Evolutionary conservation across 2,329 filamentous ascomycete genomes (phyloP), one percentile per base, ranked within the genome.

Genomic region (Fusarium redolens): DNA sequence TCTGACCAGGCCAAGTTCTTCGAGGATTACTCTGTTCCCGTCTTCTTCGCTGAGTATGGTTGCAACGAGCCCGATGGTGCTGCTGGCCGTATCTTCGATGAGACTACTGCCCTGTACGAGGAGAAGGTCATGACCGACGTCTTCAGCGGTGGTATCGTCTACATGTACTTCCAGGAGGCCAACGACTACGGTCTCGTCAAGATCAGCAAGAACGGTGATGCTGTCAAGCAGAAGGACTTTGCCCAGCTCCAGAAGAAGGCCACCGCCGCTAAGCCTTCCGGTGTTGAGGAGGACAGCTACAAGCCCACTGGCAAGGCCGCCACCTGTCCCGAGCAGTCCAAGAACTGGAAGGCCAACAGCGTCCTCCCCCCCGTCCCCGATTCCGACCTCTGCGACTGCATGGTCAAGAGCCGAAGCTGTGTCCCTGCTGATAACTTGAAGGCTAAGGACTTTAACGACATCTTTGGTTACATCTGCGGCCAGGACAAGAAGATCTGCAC

Each of bases 41-140:
- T 95, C 79, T 99, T 99, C 91, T 98, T 99, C 82, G 96, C 96
- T 74, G 96, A 99, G 85, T 99, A 99, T 80, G 96, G 96, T 77
- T 99, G 96, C 91, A 98, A 97, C 85, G 86, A 86, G 84, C 80
- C 83, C 47, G 78, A 81, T 64, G 89, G 89, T 61, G 86, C 87
- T 38, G 86, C 88, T 47, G 90, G 89, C 69, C 94, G 96, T 84
- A 87, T 89, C 69, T 99, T 97, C 85, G 90, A 93, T 68, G 97
- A 99, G 82, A 95, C 97, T 47, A 86, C 85, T 48, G 92, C 93
- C 60, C 90, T 99, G 14, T 99, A 93, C 84, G 91, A 92, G 59
- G 81, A 87, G 68, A 81, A 95, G 67, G 81, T 95, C 68, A 99
- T 99, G 96, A 93, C 91, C 33, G 83, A 84, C 14, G 94, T 97